Evolutionary conservation across 2,329 filamentous ascomycete species (phyloP).

Genomic region (Incumbomyces delicatus): DNA sequence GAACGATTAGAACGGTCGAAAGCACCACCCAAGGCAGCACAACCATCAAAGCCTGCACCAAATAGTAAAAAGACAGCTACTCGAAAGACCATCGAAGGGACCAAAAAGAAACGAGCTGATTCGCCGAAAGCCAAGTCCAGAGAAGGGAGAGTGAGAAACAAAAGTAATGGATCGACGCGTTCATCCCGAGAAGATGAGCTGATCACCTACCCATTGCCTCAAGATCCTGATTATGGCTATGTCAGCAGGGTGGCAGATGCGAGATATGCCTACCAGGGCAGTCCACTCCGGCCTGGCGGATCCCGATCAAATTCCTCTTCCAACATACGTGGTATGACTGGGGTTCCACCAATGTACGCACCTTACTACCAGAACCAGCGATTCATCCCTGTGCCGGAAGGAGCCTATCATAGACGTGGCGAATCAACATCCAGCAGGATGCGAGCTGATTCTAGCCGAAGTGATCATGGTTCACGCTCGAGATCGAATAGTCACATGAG

Average conservation of each 20-base stretch:
- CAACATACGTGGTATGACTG: slow-evolving; percentile 29
- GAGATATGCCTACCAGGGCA: background rate
- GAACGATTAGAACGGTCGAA: slow-evolving; percentile 44
- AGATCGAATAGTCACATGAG: slow-evolving; percentile 27
- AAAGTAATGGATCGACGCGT: slow-evolving; percentile 11
- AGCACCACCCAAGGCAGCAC: slow-evolving; percentile 45
- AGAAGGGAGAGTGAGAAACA: slow-evolving; percentile 13
- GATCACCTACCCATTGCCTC: slow-evolving; percentile 11
- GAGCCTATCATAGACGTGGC: slow-evolving; percentile 25
- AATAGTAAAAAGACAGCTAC: slow-evolving; percentile 21
- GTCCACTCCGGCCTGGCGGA: slow-evolving; percentile 35
- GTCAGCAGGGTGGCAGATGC: slow-evolving; percentile 23
- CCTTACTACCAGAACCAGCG: slow-evolving; percentile 22
- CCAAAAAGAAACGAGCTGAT: slow-evolving; percentile 17
- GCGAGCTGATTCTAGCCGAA: slow-evolving; percentile 32
- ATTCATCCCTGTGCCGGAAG: slow-evolving; percentile 28
- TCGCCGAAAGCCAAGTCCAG: slow-evolving; percentile 16
- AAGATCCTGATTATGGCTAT: slow-evolving; percentile 26
- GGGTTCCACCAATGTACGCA: slow-evolving; percentile 24
- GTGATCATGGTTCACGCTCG: slow-evolving; percentile 34
- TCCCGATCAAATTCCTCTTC: slow-evolving; percentile 35
- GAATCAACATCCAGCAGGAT: slow-evolving; percentile 30
- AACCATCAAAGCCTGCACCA: slow-evolving; percentile 24
- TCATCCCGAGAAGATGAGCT: slow-evolving; percentile 12
- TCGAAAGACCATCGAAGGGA: slow-evolving; percentile 18